Evolutionary conservation across 2,329 filamentous ascomycete species (phyloP), one percentile per base, ranked within the genome.

Genomic region (Claviceps arundinis): DNA sequence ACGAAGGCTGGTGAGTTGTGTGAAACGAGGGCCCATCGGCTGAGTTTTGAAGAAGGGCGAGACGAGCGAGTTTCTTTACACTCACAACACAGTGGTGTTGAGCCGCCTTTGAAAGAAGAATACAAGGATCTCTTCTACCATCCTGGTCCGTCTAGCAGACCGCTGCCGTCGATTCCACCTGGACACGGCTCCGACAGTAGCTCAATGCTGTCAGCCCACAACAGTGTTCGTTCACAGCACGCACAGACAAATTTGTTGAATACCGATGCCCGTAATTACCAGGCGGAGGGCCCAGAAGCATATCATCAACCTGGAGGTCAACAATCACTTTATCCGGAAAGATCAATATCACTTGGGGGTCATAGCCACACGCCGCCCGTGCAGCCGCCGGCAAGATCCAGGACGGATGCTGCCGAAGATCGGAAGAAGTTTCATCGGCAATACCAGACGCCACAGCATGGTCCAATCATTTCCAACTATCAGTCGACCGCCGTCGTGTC

Each of bases 61-160:
- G 93, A 96, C 59, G 93, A 97, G 65, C 76, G 74, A 14, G 75
- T 76, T 17, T 81, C 77, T 1, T 58, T 82, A 46, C 67, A 78
- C 63, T 74, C 77, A 7, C 77, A 70, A 52, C 74, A 69, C 57
- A 84, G 71, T 59, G 78, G 69, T 40, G 82, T 80, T 58, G 82
- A 87, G 40, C 87, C 83, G 30, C 82, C 84, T 1, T 69, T 72
- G 38, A 80, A 80, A 57, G 82, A 86, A 44, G 88, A 89, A 52
- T 87, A 89, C 56, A 87, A 86, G 17, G 93, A 95, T 60, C 82
- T 97, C 63, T 95, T 95, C 64, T 98, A 94, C 65, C 89, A 97
- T 61, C 90, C 90, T 17, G 88, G 88, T 41, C 81, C 89, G 63
- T 71, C 79, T 56, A 73, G 60, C 73, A 81, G 71, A 69, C 89